Conservation (phyloP, 805 yeast genomes). For the Wickerhamomyces pijperi region DNA sequence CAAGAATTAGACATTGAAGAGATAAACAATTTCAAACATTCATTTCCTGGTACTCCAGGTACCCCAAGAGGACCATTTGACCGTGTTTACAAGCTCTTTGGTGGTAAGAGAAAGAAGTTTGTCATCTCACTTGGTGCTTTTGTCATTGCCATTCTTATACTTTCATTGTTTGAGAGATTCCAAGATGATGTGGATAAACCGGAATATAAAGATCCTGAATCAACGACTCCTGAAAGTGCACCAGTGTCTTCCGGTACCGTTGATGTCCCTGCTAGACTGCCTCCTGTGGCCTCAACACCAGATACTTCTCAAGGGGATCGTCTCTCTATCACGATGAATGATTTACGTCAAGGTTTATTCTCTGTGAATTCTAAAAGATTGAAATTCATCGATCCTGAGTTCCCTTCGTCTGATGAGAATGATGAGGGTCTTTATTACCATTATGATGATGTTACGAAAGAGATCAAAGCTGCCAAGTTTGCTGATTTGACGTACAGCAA, state of each 20-base stretch:
- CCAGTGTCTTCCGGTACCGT: background rate
- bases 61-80: background rate
- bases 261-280: background rate
- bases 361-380: slow-evolving; percentile 6
- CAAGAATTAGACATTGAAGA: background rate
- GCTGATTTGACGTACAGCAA: slow-evolving; percentile 5
- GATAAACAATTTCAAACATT: background rate
- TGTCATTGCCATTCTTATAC: background rate
- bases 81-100: no score
- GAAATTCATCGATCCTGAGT: slow-evolving; percentile 10
- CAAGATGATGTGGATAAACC: background rate
- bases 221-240: background rate
- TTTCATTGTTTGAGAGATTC: background rate
- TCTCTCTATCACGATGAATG: slow-evolving; percentile 11
- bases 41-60: background rate
- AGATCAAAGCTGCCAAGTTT: slow-evolving; percentile 9
- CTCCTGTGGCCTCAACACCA: background rate
- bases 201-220: background rate
- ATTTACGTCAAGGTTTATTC: slow-evolving; percentile 11
- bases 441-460: slow-evolving; percentile 1
- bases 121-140: background rate
- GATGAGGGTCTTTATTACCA: slow-evolving; percentile 17
- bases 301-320: slow-evolving; percentile 1
- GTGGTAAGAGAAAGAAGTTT: background rate
- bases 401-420: background rate